A percentile compares a stretch with the other conserved stretches of the same genome.
phyloP scores from a whole-genome alignment of 225 moss, liverwort and hornwort genomes.

The Neckera pumila region DNA sequence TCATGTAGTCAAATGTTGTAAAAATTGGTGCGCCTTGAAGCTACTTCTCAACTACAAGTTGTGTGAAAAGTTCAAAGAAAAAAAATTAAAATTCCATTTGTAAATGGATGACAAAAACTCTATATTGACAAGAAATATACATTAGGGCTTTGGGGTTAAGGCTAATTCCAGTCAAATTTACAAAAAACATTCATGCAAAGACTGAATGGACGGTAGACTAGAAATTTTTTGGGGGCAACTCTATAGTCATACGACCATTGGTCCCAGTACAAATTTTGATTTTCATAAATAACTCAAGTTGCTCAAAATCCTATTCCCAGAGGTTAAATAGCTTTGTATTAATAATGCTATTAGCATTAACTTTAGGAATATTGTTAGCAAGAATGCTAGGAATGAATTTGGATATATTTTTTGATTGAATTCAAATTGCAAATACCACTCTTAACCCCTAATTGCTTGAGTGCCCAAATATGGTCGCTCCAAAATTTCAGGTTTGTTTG shows the following conservation, averaged over 20 bases:
- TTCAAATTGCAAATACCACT: neutral
- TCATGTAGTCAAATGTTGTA: neutral
- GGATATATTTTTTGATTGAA: neutral
- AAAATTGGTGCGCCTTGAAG: neutral
- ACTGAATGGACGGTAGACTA: rapidly evolving
- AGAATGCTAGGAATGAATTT: neutral
- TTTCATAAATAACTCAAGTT: neutral
- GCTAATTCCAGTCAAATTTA: neutral
- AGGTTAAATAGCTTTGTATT: neutral
- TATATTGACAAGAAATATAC: neutral
- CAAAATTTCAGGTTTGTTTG: too few species aligned
- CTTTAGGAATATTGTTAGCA: neutral
- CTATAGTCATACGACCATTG: neutral
- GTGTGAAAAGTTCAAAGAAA: neutral
- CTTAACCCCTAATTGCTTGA: too few species aligned
- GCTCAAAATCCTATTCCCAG: neutral
- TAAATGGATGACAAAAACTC: neutral
- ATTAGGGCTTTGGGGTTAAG: neutral
- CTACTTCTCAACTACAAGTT: neutral
- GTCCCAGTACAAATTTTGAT: neutral
- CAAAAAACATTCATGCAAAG: neutral
- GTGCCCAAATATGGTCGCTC: too few species aligned
- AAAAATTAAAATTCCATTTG: neutral
- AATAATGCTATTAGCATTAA: neutral
- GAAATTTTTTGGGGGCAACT: neutral